Percentiles rank a stretch among this genome's conserved stretches.
Conservation (phyloP, 331 rosid species). For the Malus hybrid region DNA sequence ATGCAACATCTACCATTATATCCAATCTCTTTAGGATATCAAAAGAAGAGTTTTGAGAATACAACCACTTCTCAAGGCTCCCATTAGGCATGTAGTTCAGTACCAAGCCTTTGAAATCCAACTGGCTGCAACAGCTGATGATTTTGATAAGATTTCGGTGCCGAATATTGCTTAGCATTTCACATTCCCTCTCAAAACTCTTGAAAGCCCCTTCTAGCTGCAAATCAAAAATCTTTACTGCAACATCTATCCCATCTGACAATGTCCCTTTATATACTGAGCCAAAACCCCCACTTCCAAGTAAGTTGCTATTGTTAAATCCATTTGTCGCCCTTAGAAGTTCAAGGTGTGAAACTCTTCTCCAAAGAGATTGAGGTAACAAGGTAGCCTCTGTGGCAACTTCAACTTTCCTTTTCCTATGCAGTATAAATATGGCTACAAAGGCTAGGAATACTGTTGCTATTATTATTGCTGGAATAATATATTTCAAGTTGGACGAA, state of each 20-base stretch:
- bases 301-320: neutral
- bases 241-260: neutral
- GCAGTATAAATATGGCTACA: neutral
- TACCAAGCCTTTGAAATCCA: neutral
- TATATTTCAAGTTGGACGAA: neutral
- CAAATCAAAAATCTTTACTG: neutral
- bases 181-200: neutral
- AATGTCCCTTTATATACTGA: neutral
- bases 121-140: neutral
- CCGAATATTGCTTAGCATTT: neutral
- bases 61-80: neutral
- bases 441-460: neutral
- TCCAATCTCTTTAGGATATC: neutral
- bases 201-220: neutral
- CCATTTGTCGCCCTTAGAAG: neutral
- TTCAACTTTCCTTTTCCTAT: neutral
- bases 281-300: neutral
- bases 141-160: neutral
- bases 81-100: neutral
- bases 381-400: neutral
- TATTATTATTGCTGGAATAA: neutral
- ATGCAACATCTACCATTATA: neutral
- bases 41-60: neutral
- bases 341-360: neutral
- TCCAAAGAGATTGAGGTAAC: neutral